phyloP scores from a whole-genome alignment of 164 flowering plant genomes.

The Platanus orientalis region DNA sequence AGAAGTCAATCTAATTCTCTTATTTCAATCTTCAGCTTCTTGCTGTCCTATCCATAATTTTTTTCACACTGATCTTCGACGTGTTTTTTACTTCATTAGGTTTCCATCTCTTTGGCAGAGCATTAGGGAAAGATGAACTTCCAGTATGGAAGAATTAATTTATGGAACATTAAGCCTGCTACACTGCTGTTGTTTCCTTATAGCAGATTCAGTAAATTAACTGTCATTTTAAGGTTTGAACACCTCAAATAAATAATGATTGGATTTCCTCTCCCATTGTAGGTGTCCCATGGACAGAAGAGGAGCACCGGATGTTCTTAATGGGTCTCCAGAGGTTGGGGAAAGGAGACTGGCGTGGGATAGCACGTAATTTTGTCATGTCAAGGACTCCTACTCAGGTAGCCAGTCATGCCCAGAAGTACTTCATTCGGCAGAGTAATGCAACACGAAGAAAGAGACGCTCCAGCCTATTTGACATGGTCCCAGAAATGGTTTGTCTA shows the following conservation, averaged over 20 bases:
- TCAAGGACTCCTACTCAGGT: slow-evolving; percentile 82
- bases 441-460: slow-evolving; percentile 55
- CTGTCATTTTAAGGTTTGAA: no score
- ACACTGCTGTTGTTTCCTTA: no score
- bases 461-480: slow-evolving; percentile 73
- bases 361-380: slow-evolving; percentile 48
- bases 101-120: no score
- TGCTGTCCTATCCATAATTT: no score
- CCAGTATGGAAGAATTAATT: no score
- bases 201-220: no score
- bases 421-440: slow-evolving; percentile 59
- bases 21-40: no score
- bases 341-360: slow-evolving; percentile 84
- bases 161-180: no score
- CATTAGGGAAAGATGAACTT: no score
- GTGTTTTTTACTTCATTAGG: no score
- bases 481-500: slow-evolving; percentile 46
- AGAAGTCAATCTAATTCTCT: no score
- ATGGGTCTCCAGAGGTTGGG: slow-evolving; percentile 69
- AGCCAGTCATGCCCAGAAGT: slow-evolving; percentile 83
- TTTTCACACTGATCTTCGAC: no score
- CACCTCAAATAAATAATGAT: neutral
- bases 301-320: slow-evolving; percentile 63
- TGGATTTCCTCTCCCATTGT: neutral
- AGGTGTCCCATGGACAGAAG: slow-evolving; percentile 75